Percentiles rank a stretch among this genome's conserved stretches.
phyloP scores from a whole-genome alignment of 2,329 filamentous ascomycete species.

The Emericellopsis atlantica region DNA sequence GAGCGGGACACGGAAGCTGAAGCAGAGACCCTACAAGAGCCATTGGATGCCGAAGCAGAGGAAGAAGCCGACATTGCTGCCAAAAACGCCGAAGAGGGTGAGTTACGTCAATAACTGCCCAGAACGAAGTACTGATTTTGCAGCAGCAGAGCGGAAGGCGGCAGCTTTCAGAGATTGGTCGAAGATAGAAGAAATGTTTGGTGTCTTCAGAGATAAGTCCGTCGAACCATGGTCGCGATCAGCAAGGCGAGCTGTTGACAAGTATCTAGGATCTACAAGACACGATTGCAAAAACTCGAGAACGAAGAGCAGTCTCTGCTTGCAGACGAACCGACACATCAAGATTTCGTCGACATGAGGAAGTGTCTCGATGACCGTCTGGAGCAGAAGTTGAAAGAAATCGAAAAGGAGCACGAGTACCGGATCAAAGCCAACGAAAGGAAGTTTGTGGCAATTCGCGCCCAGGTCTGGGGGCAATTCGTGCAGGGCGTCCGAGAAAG shows the following conservation, averaged over 20 bases:
- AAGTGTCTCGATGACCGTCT: constrained; percentile 73
- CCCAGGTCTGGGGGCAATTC: constrained; percentile 82
- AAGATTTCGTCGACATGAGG: constrained; percentile 83
- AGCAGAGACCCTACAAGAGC: constrained; percentile 34
- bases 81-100: constrained; percentile 54
- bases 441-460: constrained; percentile 67
- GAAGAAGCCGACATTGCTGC: constrained; percentile 46
- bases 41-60: constrained; percentile 42
- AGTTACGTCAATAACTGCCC: constrained; percentile 11
- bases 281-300: constrained; percentile 73
- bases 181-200: constrained; percentile 79
- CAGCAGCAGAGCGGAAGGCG: constrained; percentile 62
- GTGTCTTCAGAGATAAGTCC: constrained; percentile 68
- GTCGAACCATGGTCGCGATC: constrained; percentile 10
- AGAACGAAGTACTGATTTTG: constrained; percentile 8
- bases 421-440: constrained; percentile 61
- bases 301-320: constrained; percentile 50
- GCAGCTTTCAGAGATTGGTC: constrained; percentile 68
- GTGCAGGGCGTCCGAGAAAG: constrained; percentile 77
- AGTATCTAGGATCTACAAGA: constrained; percentile 62
- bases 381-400: constrained; percentile 66
- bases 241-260: constrained; percentile 8
- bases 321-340: constrained; percentile 59
- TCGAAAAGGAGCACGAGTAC: constrained; percentile 61
- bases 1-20: constrained; percentile 20